Evolutionary conservation across 1,284 basidiomycete genomes (phyloP).

Genomic region (Boletus calvinii): DNA sequence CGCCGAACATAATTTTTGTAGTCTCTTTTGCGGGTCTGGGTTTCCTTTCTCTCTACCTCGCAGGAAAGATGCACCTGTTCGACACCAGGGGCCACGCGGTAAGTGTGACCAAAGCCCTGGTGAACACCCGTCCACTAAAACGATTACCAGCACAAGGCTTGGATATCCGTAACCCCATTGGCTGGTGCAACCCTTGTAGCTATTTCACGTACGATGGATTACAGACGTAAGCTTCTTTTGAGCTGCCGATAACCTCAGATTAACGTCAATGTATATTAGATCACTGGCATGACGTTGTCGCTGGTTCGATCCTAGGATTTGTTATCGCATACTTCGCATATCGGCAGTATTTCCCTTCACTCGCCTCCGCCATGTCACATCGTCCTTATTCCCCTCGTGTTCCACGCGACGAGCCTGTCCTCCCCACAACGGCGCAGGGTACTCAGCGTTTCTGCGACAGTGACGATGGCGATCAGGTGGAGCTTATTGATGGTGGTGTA

Average conservation of each 20-base stretch:
- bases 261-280: constrained; percentile 43
- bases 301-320: constrained; percentile 77
- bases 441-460: constrained; percentile 12
- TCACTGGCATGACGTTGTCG: constrained; percentile 87
- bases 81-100: constrained; percentile 80
- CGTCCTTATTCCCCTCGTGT: constrained; percentile 76
- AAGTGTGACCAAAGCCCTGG: constrained; percentile 26
- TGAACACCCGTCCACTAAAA: constrained; percentile 1
- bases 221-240: constrained; percentile 60
- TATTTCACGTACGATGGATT: constrained; percentile 89
- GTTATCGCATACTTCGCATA: constrained; percentile 77
- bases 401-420: constrained; percentile 40
- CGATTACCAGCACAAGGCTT: constrained; percentile 63
- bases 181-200: constrained; percentile 83
- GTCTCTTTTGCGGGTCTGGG: constrained; percentile 92
- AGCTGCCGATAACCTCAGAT: not conserved
- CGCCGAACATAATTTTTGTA: constrained; percentile 31
- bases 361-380: constrained; percentile 61
- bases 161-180: constrained; percentile 79
- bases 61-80: constrained; percentile 91
- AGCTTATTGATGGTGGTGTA: constrained; percentile 26
- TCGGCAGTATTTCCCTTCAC: constrained; percentile 75
- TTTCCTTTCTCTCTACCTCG: constrained; percentile 86
- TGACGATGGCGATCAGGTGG: constrained; percentile 22
- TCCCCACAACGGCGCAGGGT: constrained; percentile 37